These are phyloP conservation scores for Epichloe amarillans DNA, from an alignment of 2,329 filamentous ascomycete species.

Conservation along the genomic window DNA sequence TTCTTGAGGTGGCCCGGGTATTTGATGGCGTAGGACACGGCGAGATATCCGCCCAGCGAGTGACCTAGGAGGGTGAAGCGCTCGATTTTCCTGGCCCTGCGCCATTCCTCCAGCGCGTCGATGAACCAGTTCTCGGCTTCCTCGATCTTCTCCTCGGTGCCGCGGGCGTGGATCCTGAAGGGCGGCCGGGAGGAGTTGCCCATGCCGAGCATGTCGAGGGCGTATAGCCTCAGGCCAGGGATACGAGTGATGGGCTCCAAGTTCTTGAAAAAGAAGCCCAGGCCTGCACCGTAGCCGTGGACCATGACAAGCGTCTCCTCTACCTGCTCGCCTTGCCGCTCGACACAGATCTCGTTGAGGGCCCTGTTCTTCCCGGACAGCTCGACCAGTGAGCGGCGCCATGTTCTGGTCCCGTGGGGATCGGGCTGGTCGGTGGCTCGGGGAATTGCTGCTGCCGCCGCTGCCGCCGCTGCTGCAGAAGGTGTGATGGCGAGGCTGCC, in stretches of 20 bases:
- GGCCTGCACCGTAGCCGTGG: constrained; percentile 88
- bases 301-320: constrained; percentile 89
- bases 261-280: constrained; percentile 98
- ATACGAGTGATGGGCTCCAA: constrained; percentile 75
- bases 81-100: constrained; percentile 75
- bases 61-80: constrained; percentile 89
- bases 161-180: constrained; percentile 76
- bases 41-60: constrained; percentile 87
- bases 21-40: constrained; percentile 88
- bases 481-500: too few relatives aligned
- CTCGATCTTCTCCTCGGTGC: constrained; percentile 62
- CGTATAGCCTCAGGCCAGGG: constrained; percentile 77
- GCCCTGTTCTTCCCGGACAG: constrained; percentile 76
- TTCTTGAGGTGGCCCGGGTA: constrained; percentile 94
- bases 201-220: constrained; percentile 92
- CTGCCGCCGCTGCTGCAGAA: too few relatives aligned
- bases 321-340: constrained; percentile 63
- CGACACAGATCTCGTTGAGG: constrained; percentile 86
- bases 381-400: constrained; percentile 74
- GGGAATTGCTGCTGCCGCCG: not conserved
- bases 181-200: constrained; percentile 72
- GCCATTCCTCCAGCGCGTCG: constrained; percentile 93
- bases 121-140: constrained; percentile 96
- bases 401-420: constrained; percentile 72
- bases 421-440: constrained; percentile 41